A percentile compares a stretch with the other conserved stretches of the same genome.
These are phyloP conservation scores for Wolfiporia cocos DNA, from an alignment of 1,284 basidiomycete species.

Conservation along the genomic window DNA sequence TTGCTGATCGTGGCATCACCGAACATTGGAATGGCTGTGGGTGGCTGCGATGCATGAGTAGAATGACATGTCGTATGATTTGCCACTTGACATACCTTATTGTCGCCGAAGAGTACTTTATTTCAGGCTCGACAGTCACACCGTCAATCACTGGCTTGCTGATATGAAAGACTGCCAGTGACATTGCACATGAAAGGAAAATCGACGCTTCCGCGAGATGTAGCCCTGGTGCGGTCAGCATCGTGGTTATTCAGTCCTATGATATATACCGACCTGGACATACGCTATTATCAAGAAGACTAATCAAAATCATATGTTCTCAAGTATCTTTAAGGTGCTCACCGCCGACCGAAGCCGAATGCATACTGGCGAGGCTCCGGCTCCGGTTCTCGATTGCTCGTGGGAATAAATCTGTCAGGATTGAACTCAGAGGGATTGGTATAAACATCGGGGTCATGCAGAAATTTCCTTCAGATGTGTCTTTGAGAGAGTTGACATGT, in stretches of 20 bases:
- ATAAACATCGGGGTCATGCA: slow-evolving; percentile 24
- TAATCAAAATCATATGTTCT: too few relatives aligned
- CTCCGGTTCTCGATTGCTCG: slow-evolving; percentile 12
- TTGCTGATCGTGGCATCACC: slow-evolving; percentile 21
- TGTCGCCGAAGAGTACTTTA: slow-evolving; percentile 16
- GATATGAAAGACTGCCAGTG: slow-evolving; percentile 26
- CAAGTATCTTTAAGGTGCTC: too few relatives aligned
- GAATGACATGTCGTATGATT: not conserved
- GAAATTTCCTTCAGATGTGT: slow-evolving; percentile 23
- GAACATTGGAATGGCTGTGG: slow-evolving; percentile 25
- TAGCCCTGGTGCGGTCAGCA: slow-evolving; percentile 9
- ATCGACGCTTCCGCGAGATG: slow-evolving; percentile 27
- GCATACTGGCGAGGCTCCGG: slow-evolving; percentile 18
- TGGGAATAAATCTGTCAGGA: slow-evolving; percentile 21
- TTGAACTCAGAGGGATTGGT: slow-evolving; percentile 23
- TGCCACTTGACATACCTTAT: slow-evolving; percentile 18
- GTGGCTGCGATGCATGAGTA: slow-evolving; percentile 12
- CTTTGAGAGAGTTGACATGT: too few relatives aligned
- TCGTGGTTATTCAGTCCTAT: not conserved
- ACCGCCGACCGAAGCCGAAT: slow-evolving; percentile 26
- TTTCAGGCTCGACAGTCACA: slow-evolving; percentile 13
- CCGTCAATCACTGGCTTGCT: slow-evolving; percentile 19
- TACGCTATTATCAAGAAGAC: too few relatives aligned
- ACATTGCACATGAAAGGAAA: slow-evolving; percentile 23
- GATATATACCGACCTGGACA: slow-evolving; percentile 12